Evolutionary conservation across 1,284 basidiomycete species (phyloP).

Genomic region (Leccinum holopus): DNA sequence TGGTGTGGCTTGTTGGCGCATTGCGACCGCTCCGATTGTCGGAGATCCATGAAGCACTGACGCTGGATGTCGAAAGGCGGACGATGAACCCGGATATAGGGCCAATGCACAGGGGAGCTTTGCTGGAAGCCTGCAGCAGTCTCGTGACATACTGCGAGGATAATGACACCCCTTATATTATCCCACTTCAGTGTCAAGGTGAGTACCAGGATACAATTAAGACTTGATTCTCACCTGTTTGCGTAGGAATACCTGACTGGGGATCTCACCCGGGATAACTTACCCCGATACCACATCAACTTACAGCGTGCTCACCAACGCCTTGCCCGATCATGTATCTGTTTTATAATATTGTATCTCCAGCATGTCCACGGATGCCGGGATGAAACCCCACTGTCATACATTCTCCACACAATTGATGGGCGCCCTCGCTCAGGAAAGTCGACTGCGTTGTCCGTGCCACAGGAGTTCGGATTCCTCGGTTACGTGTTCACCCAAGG

Average conservation of each 20-base stretch:
- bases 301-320: slow-evolving; percentile 5
- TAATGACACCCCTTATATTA: slow-evolving; percentile 11
- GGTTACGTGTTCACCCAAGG: slow-evolving; percentile 4
- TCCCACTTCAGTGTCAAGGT: slow-evolving; percentile 20
- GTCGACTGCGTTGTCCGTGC: background rate
- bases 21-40: slow-evolving; percentile 7
- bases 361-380: background rate
- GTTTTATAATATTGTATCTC: slow-evolving; percentile 5
- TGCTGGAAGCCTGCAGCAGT: slow-evolving; percentile 8
- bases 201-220: background rate
- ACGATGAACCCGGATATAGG: slow-evolving; percentile 1
- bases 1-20: slow-evolving; percentile 10
- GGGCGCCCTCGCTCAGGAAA: background rate
- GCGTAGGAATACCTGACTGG: slow-evolving; percentile 12
- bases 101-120: slow-evolving; percentile 1
- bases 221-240: background rate
- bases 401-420: background rate
- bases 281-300: slow-evolving; percentile 3
- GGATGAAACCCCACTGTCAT: background rate
- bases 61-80: background rate
- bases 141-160: slow-evolving; percentile 11
- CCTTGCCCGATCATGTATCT: slow-evolving; percentile 6
- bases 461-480: slow-evolving; percentile 1
- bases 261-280: background rate
- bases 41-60: slow-evolving; percentile 8